Percentiles rank a stretch among this genome's conserved stretches.
These are phyloP conservation scores for Sphaerosporella brunnea DNA, from an alignment of 495 filamentous ascomycete species.

Conservation along the genomic window DNA sequence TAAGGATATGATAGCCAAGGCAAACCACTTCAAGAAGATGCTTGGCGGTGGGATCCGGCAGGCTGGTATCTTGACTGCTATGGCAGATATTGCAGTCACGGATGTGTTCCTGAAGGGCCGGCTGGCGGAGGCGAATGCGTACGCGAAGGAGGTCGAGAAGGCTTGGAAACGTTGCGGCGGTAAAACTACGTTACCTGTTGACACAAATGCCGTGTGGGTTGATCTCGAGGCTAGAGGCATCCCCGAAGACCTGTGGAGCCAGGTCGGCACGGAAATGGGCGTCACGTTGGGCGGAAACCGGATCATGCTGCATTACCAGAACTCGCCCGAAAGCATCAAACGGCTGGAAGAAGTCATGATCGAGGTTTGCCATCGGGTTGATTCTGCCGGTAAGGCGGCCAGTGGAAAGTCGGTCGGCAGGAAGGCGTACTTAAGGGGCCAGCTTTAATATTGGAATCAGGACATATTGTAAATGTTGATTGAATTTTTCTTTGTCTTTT, in stretches of 20 bases:
- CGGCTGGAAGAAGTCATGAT: constrained; percentile 35
- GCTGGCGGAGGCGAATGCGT: constrained; percentile 41
- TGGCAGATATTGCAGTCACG: constrained; percentile 41
- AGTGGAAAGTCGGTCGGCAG: no score
- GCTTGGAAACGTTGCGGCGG: constrained; percentile 49
- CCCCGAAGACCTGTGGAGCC: constrained; percentile 31
- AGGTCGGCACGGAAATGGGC: constrained; percentile 36
- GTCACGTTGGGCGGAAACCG: constrained; percentile 36
- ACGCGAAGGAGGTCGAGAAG: constrained; percentile 45
- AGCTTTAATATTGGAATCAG: no score
- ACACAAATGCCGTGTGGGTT: constrained; percentile 93
- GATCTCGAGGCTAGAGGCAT: constrained; percentile 43
- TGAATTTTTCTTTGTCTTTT: no score
- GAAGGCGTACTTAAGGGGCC: no score
- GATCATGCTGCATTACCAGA: constrained; percentile 50
- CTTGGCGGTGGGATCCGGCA: constrained; percentile 73
- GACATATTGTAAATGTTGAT: no score
- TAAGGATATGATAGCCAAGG: constrained; percentile 41
- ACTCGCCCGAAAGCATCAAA: constrained; percentile 35
- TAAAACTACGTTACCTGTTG: constrained; percentile 40
- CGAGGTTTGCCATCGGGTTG: constrained; percentile 16
- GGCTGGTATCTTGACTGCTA: constrained; percentile 42
- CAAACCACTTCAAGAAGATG: constrained; percentile 63
- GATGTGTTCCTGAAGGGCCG: constrained; percentile 58
- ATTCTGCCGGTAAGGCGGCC: no score